Percentiles rank a stretch among this genome's conserved stretches.
Conservation (phyloP, 2,329 filamentous ascomycete genomes). For the Trichoderma sp. region DNA sequence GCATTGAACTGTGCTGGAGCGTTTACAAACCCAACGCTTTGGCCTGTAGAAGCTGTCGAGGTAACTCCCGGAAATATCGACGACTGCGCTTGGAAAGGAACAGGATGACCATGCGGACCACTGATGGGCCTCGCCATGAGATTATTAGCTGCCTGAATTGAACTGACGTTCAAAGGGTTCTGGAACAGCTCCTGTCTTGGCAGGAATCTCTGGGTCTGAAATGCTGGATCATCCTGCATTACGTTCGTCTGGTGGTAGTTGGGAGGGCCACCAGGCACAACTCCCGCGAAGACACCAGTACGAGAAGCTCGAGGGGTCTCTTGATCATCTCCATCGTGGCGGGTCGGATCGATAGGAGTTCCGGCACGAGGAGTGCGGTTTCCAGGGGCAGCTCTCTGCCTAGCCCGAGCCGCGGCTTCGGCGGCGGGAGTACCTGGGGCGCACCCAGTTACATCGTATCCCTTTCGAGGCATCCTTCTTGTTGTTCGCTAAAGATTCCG, state of each 20-base stretch:
- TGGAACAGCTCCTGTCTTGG: slow-evolving; percentile 2
- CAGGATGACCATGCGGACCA: background rate
- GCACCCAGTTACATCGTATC: slow-evolving; percentile 9
- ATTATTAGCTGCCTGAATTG: background rate
- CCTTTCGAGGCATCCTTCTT: slow-evolving; percentile 8
- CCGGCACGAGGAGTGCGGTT: slow-evolving; percentile 12
- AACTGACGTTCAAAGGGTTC: slow-evolving; percentile 15
- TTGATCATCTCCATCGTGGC: slow-evolving; percentile 8
- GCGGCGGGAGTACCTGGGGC: slow-evolving; percentile 1
- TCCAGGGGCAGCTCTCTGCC: background rate
- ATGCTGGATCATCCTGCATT: background rate
- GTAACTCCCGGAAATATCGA: background rate
- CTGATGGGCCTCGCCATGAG: background rate
- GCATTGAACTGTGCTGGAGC: background rate
- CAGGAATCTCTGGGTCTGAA: background rate
- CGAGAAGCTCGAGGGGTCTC: slow-evolving; percentile 14
- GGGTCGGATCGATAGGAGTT: background rate
- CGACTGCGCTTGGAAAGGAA: background rate
- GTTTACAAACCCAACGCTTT: background rate
- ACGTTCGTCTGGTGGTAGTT: background rate
- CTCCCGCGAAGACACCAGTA: background rate
- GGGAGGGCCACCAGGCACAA: background rate
- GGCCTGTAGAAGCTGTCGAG: background rate
- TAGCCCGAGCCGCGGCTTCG: slow-evolving; percentile 15
- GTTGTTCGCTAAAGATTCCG: background rate